Conservation (phyloP, 2,329 filamentous ascomycete species). For the Talaromyces marneffei region DNA sequence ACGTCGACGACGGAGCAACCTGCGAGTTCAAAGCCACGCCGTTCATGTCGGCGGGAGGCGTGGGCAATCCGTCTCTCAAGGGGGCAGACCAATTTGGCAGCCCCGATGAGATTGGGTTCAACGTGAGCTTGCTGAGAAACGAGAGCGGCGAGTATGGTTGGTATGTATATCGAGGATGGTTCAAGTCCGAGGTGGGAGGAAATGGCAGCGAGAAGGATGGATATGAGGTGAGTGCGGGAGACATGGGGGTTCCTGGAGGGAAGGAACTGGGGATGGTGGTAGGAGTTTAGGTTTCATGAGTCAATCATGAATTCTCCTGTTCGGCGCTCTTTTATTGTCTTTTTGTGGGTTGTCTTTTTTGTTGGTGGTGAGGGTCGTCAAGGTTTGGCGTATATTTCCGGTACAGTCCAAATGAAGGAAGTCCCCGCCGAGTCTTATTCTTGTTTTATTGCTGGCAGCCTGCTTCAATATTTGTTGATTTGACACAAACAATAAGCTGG, state of each 20-base stretch:
- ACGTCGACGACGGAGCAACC: constrained; percentile 6
- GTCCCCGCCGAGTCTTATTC: neutral
- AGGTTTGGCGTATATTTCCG: neutral
- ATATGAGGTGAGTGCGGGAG: constrained; percentile 14
- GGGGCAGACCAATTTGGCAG: constrained; percentile 30
- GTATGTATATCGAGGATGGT: constrained; percentile 15
- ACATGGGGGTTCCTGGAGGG: constrained; percentile 12
- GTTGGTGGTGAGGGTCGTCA: neutral
- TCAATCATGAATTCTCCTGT: constrained; percentile 5
- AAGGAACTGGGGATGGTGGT: constrained; percentile 16
- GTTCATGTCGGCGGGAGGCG: constrained; percentile 39
- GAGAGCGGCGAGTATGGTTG: constrained; percentile 11
- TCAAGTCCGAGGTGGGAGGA: constrained; percentile 23
- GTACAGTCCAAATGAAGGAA: constrained; percentile 15
- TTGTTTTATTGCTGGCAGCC: neutral
- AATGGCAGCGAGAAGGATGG: constrained; percentile 23
- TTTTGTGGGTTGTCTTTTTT: neutral
- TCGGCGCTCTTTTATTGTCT: neutral
- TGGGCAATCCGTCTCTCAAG: constrained; percentile 37
- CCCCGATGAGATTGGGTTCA: constrained; percentile 15
- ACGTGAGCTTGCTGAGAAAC: constrained; percentile 14
- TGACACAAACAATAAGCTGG: neutral
- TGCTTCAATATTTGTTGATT: constrained; percentile 10
- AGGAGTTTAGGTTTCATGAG: constrained; percentile 7
- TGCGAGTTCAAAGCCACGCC: constrained; percentile 32